Conservation (phyloP, 2,329 filamentous ascomycete species). For the Paramyrothecium sp. region DNA sequence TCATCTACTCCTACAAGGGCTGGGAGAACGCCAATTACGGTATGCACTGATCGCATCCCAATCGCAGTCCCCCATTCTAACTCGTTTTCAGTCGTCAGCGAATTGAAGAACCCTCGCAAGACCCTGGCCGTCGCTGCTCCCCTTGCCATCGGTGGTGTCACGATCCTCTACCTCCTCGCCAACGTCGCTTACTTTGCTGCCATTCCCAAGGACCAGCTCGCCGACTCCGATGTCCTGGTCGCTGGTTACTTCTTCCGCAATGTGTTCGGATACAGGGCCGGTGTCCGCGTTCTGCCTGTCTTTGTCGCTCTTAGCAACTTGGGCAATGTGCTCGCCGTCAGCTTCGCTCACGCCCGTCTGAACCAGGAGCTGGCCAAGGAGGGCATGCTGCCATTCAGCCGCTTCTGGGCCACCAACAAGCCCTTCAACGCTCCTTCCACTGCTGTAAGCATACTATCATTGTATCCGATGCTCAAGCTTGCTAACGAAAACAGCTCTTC, state of each 20-base stretch:
- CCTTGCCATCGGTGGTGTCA: slow-evolving; percentile 56
- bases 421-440: slow-evolving; percentile 66
- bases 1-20: slow-evolving; percentile 61
- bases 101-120: slow-evolving; percentile 53
- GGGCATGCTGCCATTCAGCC: slow-evolving; percentile 63
- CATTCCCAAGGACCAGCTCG: slow-evolving; percentile 56
- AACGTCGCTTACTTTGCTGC: slow-evolving; percentile 67
- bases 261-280: slow-evolving; percentile 57
- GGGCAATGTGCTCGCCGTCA: slow-evolving; percentile 61
- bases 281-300: slow-evolving; percentile 44
- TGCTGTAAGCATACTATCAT: slow-evolving; percentile 30
- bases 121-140: slow-evolving; percentile 57
- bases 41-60: neutral
- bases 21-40: slow-evolving; percentile 63
- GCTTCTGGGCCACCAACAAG: slow-evolving; percentile 67
- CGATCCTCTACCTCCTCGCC: slow-evolving; percentile 60
- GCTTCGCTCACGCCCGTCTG: slow-evolving; percentile 56
- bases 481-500: slow-evolving; percentile 41
- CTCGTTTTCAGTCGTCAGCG: slow-evolving; percentile 42
- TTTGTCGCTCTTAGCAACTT: slow-evolving; percentile 61
- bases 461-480: neutral
- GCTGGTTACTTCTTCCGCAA: slow-evolving; percentile 61
- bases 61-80: neutral
- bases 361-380: slow-evolving; percentile 70
- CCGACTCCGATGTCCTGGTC: slow-evolving; percentile 57